phyloP scores from a whole-genome alignment of 2,329 filamentous ascomycete species.

The Monosporascus sp. region DNA sequence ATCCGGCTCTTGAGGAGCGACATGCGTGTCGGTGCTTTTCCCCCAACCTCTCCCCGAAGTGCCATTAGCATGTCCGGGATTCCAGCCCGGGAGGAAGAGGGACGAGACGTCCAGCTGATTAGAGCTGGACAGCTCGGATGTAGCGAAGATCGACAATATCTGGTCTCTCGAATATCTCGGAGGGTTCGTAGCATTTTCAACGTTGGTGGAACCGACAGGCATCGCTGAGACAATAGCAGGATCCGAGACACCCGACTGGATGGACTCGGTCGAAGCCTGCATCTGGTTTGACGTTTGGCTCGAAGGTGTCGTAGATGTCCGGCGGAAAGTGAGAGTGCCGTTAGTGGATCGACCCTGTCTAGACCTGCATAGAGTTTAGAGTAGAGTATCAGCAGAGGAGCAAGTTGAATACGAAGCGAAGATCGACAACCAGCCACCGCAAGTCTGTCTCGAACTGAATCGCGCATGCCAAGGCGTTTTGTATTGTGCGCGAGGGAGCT shows the following conservation, averaged over 20 bases:
- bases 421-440: no score
- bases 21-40: slow-evolving; percentile 69
- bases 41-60: slow-evolving; percentile 65
- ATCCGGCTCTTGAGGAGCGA: slow-evolving; percentile 74
- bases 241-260: slow-evolving; percentile 24
- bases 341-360: slow-evolving; percentile 55
- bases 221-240: slow-evolving; percentile 54
- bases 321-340: slow-evolving; percentile 61
- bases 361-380: slow-evolving; percentile 38
- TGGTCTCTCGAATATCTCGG: slow-evolving; percentile 74
- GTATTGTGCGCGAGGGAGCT: no score
- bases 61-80: slow-evolving; percentile 68
- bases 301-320: slow-evolving; percentile 52
- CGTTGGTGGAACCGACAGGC: slow-evolving; percentile 47
- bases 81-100: slow-evolving; percentile 74
- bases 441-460: background rate
- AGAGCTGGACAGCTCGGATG: slow-evolving; percentile 36
- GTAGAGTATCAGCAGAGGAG: background rate
- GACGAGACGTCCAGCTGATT: slow-evolving; percentile 58
- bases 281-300: slow-evolving; percentile 37
- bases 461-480: background rate
- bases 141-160: slow-evolving; percentile 66
- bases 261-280: slow-evolving; percentile 28
- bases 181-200: slow-evolving; percentile 39
- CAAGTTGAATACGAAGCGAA: background rate